Evolutionary conservation across 75 land plant genomes (phyloP).

Genomic region (Sequoia sempervirens): DNA sequence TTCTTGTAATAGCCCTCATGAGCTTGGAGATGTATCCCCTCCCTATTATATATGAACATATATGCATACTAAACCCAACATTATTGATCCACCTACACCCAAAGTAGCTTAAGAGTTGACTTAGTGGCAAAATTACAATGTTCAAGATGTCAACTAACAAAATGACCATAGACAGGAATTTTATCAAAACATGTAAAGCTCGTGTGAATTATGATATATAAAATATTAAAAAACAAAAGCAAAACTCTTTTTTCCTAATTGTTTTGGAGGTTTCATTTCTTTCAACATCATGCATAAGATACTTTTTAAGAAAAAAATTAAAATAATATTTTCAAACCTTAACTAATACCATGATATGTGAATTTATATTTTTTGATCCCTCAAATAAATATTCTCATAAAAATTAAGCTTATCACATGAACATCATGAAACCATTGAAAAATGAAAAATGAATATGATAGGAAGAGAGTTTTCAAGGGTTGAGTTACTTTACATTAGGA

Average conservation of each 20-base stretch:
- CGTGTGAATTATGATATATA: too few species aligned
- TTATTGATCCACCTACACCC: too few species aligned
- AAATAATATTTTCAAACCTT: not conserved
- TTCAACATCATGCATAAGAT: not conserved
- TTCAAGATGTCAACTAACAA: not conserved
- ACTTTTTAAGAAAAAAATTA: not conserved
- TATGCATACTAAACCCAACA: too few species aligned
- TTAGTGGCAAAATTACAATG: not conserved
- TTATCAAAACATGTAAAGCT: too few species aligned
- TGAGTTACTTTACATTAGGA: constrained; percentile 48
- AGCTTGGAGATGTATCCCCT: too few species aligned
- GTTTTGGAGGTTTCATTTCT: not conserved
- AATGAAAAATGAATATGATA: too few species aligned
- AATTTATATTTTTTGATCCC: not conserved
- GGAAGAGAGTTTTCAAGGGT: not conserved
- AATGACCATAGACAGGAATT: too few species aligned
- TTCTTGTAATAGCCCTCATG: too few species aligned
- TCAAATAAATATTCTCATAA: not conserved
- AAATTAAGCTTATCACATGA: not conserved
- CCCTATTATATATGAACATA: too few species aligned
- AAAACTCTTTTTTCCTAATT: not conserved
- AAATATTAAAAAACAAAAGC: not conserved
- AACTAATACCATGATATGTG: not conserved
- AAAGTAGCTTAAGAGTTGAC: not conserved
- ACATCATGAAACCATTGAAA: not conserved